Conservation (phyloP, 305 asterid species). For the Fraxinus velutina region DNA sequence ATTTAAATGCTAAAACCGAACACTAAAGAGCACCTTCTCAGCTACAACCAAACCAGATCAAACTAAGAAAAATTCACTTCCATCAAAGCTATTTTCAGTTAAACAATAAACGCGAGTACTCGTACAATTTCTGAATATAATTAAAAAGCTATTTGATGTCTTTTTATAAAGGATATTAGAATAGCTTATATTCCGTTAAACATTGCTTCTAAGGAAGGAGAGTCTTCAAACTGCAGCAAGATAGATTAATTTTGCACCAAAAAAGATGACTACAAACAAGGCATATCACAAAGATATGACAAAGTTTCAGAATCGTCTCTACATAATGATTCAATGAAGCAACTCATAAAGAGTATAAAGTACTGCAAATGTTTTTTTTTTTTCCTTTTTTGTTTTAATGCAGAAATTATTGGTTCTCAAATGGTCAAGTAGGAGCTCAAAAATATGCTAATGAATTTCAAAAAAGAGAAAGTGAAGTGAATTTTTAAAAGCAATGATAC, state of each 20-base stretch:
- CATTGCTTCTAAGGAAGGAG: constrained; percentile 20
- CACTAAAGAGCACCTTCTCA: background rate
- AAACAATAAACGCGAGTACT: background rate
- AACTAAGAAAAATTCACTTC: constrained; percentile 7
- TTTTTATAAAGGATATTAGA: constrained; percentile 4
- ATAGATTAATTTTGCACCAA: constrained; percentile 11
- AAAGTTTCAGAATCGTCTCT: constrained; percentile 15
- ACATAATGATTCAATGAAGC: background rate
- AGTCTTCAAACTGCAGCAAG: constrained; percentile 24
- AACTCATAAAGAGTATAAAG: constrained; percentile 9
- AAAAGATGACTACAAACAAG: constrained; percentile 20
- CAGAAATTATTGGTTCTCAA: background rate
- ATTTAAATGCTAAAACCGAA: background rate
- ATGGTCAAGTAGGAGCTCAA: background rate
- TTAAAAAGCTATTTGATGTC: background rate
- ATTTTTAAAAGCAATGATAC: constrained; percentile 16
- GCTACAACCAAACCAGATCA: constrained; percentile 1
- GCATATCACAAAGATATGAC: constrained; percentile 24
- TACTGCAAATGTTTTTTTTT: background rate
- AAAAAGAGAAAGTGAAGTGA: background rate
- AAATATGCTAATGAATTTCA: background rate
- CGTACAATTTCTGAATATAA: background rate
- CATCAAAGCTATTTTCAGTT: background rate
- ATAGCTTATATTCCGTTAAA: constrained; percentile 1
- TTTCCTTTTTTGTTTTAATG: background rate